phyloP scores from a whole-genome alignment of 352 stramenopile species.

The Globisporangium middletonii region DNA sequence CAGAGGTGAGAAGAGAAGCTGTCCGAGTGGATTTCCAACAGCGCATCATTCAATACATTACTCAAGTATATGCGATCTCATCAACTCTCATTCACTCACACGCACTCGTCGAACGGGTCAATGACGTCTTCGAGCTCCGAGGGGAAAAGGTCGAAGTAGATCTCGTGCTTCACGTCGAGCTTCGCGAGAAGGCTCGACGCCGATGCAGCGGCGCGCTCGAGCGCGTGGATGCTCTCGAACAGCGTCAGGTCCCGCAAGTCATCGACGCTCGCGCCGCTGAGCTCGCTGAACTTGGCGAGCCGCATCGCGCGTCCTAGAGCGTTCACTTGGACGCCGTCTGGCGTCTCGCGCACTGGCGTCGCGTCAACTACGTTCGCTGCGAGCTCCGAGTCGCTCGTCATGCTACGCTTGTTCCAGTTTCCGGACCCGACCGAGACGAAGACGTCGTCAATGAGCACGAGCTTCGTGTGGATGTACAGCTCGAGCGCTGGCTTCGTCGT shows the following conservation, averaged over 20 bases:
- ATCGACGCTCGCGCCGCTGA: conserved; percentile 19
- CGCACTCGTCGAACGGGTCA: conserved; percentile 22
- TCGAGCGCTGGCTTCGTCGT: conserved; percentile 32
- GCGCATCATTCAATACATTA: not conserved
- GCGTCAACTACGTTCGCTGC: conserved; percentile 43
- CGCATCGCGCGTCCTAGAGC: conserved; percentile 34
- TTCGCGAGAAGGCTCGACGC: conserved; percentile 8
- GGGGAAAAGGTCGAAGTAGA: conserved; percentile 32
- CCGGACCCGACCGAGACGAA: conserved; percentile 80
- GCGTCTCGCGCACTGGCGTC: conserved; percentile 17
- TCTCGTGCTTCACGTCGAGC: conserved; percentile 11
- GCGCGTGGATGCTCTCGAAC: conserved; percentile 14
- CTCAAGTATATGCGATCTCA: not conserved
- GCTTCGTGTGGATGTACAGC: conserved; percentile 79
- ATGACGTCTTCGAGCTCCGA: conserved; percentile 22
- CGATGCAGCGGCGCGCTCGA: conserved; percentile 11
- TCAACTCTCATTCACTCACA: not conserved
- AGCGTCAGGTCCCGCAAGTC: conserved; percentile 15
- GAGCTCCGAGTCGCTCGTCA: conserved; percentile 66
- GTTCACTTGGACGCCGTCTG: conserved; percentile 27
- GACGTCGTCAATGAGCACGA: conserved; percentile 82
- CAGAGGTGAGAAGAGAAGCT: not conserved
- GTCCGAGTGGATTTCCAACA: not conserved
- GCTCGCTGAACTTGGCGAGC: conserved; percentile 47
- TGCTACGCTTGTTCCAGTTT: conserved; percentile 90